Conservation (phyloP, 169 alveolate genomes). For the Cryptosporidium andersoni region DNA sequence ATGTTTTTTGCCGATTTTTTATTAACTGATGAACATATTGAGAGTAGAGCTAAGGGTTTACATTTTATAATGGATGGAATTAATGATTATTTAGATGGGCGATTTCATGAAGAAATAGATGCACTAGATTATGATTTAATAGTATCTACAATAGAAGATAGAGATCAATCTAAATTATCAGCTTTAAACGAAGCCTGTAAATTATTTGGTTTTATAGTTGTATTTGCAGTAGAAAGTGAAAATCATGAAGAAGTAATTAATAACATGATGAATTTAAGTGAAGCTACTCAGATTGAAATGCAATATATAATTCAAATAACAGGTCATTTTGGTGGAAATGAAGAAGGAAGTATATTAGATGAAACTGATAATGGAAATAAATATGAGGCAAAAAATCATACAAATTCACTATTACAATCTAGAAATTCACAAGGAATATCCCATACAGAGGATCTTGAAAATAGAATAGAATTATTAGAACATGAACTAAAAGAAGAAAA, state of each 20-base stretch:
- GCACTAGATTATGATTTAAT: conserved; percentile 55
- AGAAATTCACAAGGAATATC: conserved; percentile 13
- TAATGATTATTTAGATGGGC: conserved; percentile 57
- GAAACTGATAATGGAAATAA: neutral
- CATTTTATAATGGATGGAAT: conserved; percentile 67
- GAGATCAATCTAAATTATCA: conserved; percentile 14
- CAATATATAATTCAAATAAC: conserved; percentile 67
- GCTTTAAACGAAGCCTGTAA: conserved; percentile 35
- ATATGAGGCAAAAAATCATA: neutral
- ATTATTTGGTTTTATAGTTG: conserved; percentile 57
- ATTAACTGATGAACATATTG: conserved; percentile 39
- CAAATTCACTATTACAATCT: too few species aligned
- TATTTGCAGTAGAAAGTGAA: conserved; percentile 70
- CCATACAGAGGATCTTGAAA: conserved; percentile 57
- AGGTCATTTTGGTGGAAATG: conserved; percentile 58
- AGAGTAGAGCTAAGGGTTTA: conserved; percentile 29
- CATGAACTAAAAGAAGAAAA: conserved; percentile 43
- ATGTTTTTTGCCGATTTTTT: conserved; percentile 62
- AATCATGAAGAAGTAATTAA: conserved; percentile 56
- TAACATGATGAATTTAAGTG: conserved; percentile 61
- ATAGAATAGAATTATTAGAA: conserved; percentile 48
- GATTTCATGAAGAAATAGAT: conserved; percentile 65
- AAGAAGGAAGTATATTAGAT: conserved; percentile 8
- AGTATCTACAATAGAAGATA: conserved; percentile 55
- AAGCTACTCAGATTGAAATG: conserved; percentile 56